phyloP scores from a whole-genome alignment of 768 basidiomycete species.

The Lactifluus pinguis region DNA sequence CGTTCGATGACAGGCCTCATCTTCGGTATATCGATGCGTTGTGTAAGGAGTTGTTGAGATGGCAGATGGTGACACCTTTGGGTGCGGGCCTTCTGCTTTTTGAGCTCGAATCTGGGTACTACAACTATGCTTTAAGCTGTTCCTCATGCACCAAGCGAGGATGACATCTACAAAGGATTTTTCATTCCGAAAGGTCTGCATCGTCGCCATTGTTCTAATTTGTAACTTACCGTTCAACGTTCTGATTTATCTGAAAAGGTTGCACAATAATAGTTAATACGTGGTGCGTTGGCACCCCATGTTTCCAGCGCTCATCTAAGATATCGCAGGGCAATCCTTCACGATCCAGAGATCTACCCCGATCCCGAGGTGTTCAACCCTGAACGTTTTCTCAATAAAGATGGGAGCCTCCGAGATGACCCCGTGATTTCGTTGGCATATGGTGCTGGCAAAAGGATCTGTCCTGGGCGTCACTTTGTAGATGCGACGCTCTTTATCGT shows the following conservation, averaged over 20 bases:
- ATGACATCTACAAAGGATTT: constrained; percentile 3
- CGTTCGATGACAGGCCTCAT: constrained; percentile 30
- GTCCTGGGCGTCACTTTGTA: constrained; percentile 20
- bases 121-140: constrained; percentile 30
- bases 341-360: constrained; percentile 6
- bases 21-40: constrained; percentile 49
- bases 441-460: constrained; percentile 15
- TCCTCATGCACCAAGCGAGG: constrained; percentile 24
- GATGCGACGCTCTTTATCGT: constrained; percentile 19
- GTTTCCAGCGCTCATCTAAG: not conserved
- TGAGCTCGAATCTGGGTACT: no score
- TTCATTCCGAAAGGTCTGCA: constrained; percentile 11
- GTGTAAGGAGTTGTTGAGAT: constrained; percentile 42
- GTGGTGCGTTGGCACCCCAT: not conserved
- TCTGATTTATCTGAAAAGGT: not conserved
- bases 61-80: constrained; percentile 43
- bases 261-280: constrained; percentile 1
- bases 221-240: not conserved
- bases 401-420: constrained; percentile 10
- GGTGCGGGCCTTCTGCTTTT: constrained; percentile 25
- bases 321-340: constrained; percentile 9
- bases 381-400: constrained; percentile 15
- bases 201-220: no score
- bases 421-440: not conserved
- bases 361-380: constrained; percentile 17